phyloP scores from a whole-genome alignment of 768 basidiomycete genomes.

The Kwoniella dejecticola region DNA sequence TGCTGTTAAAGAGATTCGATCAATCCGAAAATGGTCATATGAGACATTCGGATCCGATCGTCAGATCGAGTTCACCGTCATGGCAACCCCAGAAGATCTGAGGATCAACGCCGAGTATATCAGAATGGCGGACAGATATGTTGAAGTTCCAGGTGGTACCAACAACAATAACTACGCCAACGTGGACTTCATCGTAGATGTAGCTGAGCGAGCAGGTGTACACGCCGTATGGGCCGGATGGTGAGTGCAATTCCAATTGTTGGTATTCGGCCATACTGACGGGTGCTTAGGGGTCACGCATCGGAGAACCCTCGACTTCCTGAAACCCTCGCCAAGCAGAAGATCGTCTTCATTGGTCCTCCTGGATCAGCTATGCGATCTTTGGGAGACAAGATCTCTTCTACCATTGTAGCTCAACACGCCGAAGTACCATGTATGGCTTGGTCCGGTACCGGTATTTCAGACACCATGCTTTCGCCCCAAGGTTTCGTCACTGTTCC shows the following conservation, averaged over 20 bases:
- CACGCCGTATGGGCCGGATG: constrained; percentile 99
- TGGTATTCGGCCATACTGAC: neutral
- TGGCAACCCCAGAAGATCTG: constrained; percentile 98
- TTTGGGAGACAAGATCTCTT: constrained; percentile 98
- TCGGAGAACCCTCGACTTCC: constrained; percentile 97
- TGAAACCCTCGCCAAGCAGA: constrained; percentile 86
- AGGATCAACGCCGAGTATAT: constrained; percentile 98
- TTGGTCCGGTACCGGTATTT: constrained; percentile 95
- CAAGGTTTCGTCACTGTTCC: constrained; percentile 93
- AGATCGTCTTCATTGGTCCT: constrained; percentile 98
- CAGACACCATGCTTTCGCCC: constrained; percentile 77
- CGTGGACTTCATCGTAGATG: constrained; percentile 96
- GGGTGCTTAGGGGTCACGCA: constrained; percentile 73
- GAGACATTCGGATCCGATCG: constrained; percentile 97
- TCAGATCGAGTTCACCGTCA: constrained; percentile 96
- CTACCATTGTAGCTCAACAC: constrained; percentile 97
- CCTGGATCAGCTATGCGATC: constrained; percentile 99
- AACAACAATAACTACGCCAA: constrained; percentile 99
- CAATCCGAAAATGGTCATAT: constrained; percentile 99
- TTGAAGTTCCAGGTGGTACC: constrained; percentile 95
- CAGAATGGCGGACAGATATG: constrained; percentile 98
- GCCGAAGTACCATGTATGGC: constrained; percentile 97
- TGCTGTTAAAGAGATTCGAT: constrained; percentile 98
- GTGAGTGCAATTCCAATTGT: constrained; percentile 55
- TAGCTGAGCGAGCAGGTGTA: constrained; percentile 94